These are phyloP conservation scores for Purpureocillium lavendulum DNA, from an alignment of 2,329 filamentous ascomycete genomes.

Conservation along the genomic window DNA sequence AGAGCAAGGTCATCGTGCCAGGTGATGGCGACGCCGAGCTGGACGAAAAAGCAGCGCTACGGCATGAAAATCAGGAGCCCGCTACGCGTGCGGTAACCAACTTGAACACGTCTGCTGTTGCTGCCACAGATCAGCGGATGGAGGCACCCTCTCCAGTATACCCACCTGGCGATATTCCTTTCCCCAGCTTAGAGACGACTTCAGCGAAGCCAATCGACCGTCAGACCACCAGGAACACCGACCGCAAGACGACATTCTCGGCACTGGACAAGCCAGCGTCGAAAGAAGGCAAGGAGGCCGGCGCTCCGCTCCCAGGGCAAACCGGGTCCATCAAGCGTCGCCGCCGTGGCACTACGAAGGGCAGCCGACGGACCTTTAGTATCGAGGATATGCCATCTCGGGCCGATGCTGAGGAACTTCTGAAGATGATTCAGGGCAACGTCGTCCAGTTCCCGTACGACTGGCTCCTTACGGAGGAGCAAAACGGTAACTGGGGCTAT, in stretches of 20 bases:
- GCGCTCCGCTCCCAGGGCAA: constrained; percentile 19
- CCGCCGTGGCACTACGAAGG: constrained; percentile 62
- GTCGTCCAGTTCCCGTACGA: constrained; percentile 92
- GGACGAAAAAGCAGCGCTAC: constrained; percentile 22
- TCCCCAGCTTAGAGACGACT: constrained; percentile 37
- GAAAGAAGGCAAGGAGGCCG: constrained; percentile 23
- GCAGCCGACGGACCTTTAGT: constrained; percentile 54
- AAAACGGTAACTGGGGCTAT: constrained; percentile 92
- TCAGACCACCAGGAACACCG: constrained; percentile 29
- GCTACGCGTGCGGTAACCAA: neutral
- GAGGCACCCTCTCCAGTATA: neutral
- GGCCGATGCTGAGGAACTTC: constrained; percentile 71
- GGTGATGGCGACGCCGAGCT: constrained; percentile 17
- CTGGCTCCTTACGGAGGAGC: constrained; percentile 87
- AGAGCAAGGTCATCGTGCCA: constrained; percentile 22
- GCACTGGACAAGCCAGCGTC: constrained; percentile 39
- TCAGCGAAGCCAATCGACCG: constrained; percentile 23
- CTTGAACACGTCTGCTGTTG: neutral
- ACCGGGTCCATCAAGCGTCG: constrained; percentile 50
- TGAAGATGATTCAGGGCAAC: constrained; percentile 77
- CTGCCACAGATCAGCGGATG: neutral
- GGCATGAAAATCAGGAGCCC: neutral
- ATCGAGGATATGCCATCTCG: constrained; percentile 69
- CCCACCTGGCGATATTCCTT: constrained; percentile 32
- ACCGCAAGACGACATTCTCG: constrained; percentile 50